A percentile compares a stretch with the other conserved stretches of the same genome.
phyloP scores from a whole-genome alignment of 2,329 filamentous ascomycete species.

The Colletotrichum plurivorum region DNA sequence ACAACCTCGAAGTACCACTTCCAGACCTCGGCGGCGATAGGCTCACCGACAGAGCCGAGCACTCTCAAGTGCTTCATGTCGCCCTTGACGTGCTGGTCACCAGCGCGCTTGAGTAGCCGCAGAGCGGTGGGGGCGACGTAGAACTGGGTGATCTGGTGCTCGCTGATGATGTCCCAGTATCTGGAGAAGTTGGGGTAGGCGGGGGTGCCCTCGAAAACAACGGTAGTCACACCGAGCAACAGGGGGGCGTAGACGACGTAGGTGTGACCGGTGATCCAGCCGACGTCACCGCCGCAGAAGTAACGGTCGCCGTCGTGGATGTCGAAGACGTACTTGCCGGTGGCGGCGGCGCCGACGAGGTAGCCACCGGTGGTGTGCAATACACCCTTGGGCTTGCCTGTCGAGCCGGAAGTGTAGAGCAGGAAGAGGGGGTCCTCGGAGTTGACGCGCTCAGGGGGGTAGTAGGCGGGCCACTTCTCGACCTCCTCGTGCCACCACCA shows the following conservation, averaged over 20 bases:
- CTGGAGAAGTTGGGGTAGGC: conserved; percentile 98
- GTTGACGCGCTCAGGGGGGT: conserved; percentile 88
- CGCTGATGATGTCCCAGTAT: conserved; percentile 98
- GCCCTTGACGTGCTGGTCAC: conserved; percentile 90
- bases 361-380: conserved; percentile 98
- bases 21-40: conserved; percentile 98
- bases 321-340: conserved; percentile 99
- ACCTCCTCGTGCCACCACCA: conserved; percentile 99
- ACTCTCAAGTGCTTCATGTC: conserved; percentile 92
- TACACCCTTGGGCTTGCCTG: conserved; percentile 98
- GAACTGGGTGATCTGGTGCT: conserved; percentile 96
- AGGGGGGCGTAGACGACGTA: conserved; percentile 98
- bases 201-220: conserved; percentile 98
- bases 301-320: conserved; percentile 94
- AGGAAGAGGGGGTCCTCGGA: conserved; percentile 97
- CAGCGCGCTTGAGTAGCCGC: conserved; percentile 93
- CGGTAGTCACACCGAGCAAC: conserved; percentile 91
- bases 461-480: conserved; percentile 95
- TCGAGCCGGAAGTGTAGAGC: conserved; percentile 97
- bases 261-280: conserved; percentile 99
- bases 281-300: conserved; percentile 98
- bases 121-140: conserved; percentile 97
- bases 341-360: conserved; percentile 91
- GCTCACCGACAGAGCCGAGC: conserved; percentile 95
- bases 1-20: conserved; percentile 99